Base-by-base conservation (phyloP, 2,329 filamentous ascomycete genomes). In the Rugonectria rugulosa region DNA sequence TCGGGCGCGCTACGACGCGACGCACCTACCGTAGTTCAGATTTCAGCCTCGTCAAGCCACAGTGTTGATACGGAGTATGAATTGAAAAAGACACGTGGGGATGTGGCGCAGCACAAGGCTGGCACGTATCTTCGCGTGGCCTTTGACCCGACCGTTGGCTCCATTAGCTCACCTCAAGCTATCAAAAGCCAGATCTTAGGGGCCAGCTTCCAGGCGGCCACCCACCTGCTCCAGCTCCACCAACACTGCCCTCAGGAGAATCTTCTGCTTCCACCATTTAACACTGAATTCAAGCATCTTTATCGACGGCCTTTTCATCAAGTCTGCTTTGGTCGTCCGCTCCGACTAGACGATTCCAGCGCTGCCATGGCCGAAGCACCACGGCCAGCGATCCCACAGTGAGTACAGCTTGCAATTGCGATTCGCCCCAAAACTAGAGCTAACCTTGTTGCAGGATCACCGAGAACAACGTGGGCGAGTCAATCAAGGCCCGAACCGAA, bases 401-500 rank as follows among this genome's bases (percentile, higher is more conserved):
- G 80, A 69, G 87, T 66, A 47, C 56, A 48, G 40, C 56, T 54
- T 40, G 45, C 38, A 37, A 55, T 32, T n/a, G 24, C 26, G 24
- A 24, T 46, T 31, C 44, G 45, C 43, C 23, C 51, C 40, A 24
- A 44, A 42, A 44, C 15, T 38, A 23, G 48, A 56, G 52, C 68
- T 73, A 59, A 73, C 57, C 14, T 19, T 49, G 17, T 9, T 19
- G 24, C 61, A 98, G 95, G 77, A 88, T 99, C 69, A 94, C 93
- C 68, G 95, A 99, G 79, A 92, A 97, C 76, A 86, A 95, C 62
- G 84, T 96, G 59, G 90, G 96, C 71, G 92, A 96, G 68, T 91
- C 94, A 47, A 89, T 97, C 74, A 93, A 97, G 72, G 88, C 92
- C 67, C 89, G 95, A 73, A 96, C 94, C 66, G 95, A 99, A 72